A percentile compares a stretch with the other conserved stretches of the same genome.
These are phyloP conservation scores for Pugionium dolabratum DNA, from an alignment of 345 rosid species.

Conservation along the genomic window DNA sequence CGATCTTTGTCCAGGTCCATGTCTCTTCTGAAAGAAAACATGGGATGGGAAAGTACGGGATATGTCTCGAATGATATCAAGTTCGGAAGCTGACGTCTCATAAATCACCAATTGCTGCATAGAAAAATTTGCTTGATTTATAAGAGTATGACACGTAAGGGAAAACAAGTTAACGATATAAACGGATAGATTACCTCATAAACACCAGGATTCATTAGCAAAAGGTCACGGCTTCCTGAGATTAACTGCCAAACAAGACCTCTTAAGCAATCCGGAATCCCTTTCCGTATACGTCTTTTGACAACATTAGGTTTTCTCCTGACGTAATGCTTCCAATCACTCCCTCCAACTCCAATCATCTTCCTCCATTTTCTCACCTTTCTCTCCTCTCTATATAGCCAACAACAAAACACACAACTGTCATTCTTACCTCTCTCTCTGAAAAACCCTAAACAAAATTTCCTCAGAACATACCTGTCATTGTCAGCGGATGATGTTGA, in stretches of 20 bases:
- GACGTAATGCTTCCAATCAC: conserved; percentile 96
- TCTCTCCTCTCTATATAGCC: conserved; percentile 70
- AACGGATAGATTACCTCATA: conserved; percentile 58
- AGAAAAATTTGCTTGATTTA: conserved; percentile 5
- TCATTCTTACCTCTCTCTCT: neutral
- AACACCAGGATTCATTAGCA: conserved; percentile 95
- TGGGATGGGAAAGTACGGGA: conserved; percentile 97
- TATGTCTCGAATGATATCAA: conserved; percentile 94
- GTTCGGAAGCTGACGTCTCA: conserved; percentile 93
- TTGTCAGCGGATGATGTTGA: conserved; percentile 49
- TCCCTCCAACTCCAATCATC: conserved; percentile 97
- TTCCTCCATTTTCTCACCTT: conserved; percentile 92
- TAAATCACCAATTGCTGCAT: conserved; percentile 87
- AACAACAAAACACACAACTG: conserved; percentile 24
- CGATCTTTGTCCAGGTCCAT: conserved; percentile 98
- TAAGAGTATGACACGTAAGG: neutral
- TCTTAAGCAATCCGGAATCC: conserved; percentile 94
- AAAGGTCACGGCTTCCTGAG: conserved; percentile 91
- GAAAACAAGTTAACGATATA: neutral
- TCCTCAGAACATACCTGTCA: conserved; percentile 51
- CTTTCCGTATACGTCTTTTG: conserved; percentile 79
- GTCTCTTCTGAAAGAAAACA: conserved; percentile 98
- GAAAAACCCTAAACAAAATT: neutral
- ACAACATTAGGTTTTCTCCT: conserved; percentile 88
- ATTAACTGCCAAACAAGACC: conserved; percentile 99